phyloP scores from a whole-genome alignment of 192 early-diverging fungal species.

The Irineochytrium annulatum region DNA sequence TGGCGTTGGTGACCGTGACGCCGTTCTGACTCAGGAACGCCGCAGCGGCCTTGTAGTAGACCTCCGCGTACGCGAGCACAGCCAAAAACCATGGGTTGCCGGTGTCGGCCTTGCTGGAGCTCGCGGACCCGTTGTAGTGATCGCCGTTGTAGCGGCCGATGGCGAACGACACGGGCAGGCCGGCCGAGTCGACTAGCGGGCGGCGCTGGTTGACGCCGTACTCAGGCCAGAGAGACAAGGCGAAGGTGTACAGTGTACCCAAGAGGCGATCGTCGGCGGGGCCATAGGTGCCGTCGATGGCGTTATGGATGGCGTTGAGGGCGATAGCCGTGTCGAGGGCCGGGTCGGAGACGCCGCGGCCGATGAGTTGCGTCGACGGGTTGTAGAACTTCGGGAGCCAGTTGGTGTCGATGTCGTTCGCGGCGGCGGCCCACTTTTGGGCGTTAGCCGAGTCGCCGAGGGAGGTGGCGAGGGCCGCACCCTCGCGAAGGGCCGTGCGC shows the following conservation, averaged over 20 bases:
- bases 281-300: constrained; percentile 1
- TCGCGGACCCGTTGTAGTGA: constrained; percentile 60
- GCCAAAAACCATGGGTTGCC: constrained; percentile 79
- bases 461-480: constrained; percentile 45
- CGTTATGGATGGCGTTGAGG: constrained; percentile 46
- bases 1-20: constrained; percentile 31
- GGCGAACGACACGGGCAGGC: constrained; percentile 41
- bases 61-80: constrained; percentile 59
- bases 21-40: constrained; percentile 16
- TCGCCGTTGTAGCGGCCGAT: constrained; percentile 77
- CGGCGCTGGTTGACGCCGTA: constrained; percentile 52
- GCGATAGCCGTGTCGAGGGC: constrained; percentile 63
- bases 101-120: constrained; percentile 7
- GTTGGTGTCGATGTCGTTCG: neutral
- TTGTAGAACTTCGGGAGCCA: neutral
- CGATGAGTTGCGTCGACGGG: constrained; percentile 17
- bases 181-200: neutral
- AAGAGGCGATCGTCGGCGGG: neutral
- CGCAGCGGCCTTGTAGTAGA: constrained; percentile 51
- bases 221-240: constrained; percentile 19
- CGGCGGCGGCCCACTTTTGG: constrained; percentile 25
- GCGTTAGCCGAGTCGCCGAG: constrained; percentile 36
- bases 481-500: constrained; percentile 53
- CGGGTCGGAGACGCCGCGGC: too few relatives aligned
- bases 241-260: constrained; percentile 7